Conservation (phyloP, 805 yeast genomes). For the Kazachstania africana region DNA sequence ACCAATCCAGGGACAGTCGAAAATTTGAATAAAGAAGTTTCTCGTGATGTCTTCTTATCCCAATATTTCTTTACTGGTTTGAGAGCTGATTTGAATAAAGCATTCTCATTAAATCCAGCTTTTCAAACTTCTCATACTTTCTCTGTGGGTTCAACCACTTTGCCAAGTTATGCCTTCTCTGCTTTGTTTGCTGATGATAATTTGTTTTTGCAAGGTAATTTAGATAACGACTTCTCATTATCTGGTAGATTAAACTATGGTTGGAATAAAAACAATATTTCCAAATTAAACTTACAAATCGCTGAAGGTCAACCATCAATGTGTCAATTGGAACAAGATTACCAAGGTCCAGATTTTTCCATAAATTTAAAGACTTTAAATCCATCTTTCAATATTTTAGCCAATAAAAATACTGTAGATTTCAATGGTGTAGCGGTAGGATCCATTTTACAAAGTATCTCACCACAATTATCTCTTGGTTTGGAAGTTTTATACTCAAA, state of each 20-base stretch:
- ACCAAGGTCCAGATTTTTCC: constrained; percentile 79
- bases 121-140: constrained; percentile 95
- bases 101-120: constrained; percentile 80
- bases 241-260: constrained; percentile 86
- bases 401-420: constrained; percentile 31
- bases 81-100: constrained; percentile 92
- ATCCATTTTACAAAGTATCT: constrained; percentile 78
- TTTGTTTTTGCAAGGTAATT: constrained; percentile 78
- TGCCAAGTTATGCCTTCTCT: constrained; percentile 85
- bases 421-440: constrained; percentile 90
- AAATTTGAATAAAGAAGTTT: constrained; percentile 84
- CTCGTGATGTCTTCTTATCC: constrained; percentile 82
- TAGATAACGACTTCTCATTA: constrained; percentile 77
- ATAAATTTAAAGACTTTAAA: constrained; percentile 83
- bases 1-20: constrained; percentile 92
- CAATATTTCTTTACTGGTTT: constrained; percentile 90
- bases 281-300: constrained; percentile 81
- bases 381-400: constrained; percentile 51
- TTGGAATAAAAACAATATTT: constrained; percentile 67
- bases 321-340: constrained; percentile 94
- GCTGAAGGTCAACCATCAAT: constrained; percentile 83
- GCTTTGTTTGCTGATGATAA: constrained; percentile 82
- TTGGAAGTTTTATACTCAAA: constrained; percentile 79
- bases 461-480: constrained; percentile 78
- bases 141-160: constrained; percentile 70